Conservation (phyloP, 2,329 filamentous ascomycete genomes). For the Fusarium mexicanum region DNA sequence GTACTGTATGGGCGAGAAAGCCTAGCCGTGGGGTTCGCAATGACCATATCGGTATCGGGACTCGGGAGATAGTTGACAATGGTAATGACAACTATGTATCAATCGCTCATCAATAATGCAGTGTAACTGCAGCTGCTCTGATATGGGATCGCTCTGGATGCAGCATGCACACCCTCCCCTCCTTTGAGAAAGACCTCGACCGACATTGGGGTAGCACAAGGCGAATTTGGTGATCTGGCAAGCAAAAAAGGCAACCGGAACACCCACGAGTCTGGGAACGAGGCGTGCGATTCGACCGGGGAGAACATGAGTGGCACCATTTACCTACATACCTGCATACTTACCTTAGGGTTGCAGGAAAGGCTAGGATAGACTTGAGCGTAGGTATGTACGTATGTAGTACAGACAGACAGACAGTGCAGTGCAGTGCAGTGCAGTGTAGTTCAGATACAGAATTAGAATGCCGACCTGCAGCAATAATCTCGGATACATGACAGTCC, state of each 20-base stretch:
- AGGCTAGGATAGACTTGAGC: slow-evolving; percentile 21
- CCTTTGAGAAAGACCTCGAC: slow-evolving; percentile 16
- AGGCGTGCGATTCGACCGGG: slow-evolving; percentile 16
- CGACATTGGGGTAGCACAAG: slow-evolving; percentile 17
- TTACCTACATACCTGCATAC: background rate
- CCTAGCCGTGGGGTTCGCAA: slow-evolving; percentile 40
- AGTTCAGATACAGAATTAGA: slow-evolving; percentile 26
- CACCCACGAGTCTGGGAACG: slow-evolving; percentile 12
- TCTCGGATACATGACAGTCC: slow-evolving; percentile 42
- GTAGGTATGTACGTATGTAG: background rate
- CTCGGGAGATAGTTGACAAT: slow-evolving; percentile 3
- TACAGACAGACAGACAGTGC: background rate
- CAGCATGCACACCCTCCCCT: slow-evolving; percentile 30
- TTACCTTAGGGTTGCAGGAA: slow-evolving; percentile 18
- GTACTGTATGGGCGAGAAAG: slow-evolving; percentile 30
- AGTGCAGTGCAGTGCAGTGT: background rate
- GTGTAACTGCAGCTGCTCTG: background rate
- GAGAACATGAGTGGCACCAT: slow-evolving; percentile 19
- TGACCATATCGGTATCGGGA: slow-evolving; percentile 8
- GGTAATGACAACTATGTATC: background rate
- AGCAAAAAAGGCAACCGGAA: slow-evolving; percentile 31
- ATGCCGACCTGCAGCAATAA: slow-evolving; percentile 43
- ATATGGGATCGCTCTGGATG: slow-evolving; percentile 34
- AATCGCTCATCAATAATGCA: background rate
- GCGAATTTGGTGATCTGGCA: slow-evolving; percentile 20